phyloP scores from a whole-genome alignment of 768 basidiomycete species.

The Psilocybe subaeruginosa region DNA sequence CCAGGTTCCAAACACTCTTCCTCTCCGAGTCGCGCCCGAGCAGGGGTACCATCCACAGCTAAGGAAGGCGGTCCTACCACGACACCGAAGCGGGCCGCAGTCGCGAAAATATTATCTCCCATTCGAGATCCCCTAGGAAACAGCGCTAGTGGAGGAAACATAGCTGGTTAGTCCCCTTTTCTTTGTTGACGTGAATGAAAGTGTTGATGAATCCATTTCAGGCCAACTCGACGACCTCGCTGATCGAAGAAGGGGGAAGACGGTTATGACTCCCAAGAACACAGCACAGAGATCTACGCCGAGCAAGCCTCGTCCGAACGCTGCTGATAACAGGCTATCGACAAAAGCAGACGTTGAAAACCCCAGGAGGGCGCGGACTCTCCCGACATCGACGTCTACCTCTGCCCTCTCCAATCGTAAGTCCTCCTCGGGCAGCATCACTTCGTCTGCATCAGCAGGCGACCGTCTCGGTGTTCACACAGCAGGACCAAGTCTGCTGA shows the following conservation, averaged over 20 bases:
- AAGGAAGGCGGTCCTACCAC: slow-evolving; percentile 17
- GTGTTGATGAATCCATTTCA: slow-evolving; percentile 8
- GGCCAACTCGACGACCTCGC: slow-evolving; percentile 25
- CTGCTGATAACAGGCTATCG: slow-evolving; percentile 8
- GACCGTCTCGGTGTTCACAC: slow-evolving; percentile 12
- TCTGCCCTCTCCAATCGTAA: slow-evolving; percentile 25
- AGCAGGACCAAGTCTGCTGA: slow-evolving; percentile 15
- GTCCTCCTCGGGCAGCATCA: slow-evolving; percentile 19
- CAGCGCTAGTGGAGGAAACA: slow-evolving; percentile 26
- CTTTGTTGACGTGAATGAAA: neutral
- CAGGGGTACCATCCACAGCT: slow-evolving; percentile 21
- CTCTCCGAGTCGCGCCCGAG: slow-evolving; percentile 26
- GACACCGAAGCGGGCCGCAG: slow-evolving; percentile 10
- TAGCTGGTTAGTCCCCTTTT: slow-evolving; percentile 29
- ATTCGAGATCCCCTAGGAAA: slow-evolving; percentile 42
- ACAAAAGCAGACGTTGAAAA: slow-evolving; percentile 19
- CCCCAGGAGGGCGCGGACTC: slow-evolving; percentile 31
- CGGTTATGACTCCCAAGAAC: slow-evolving; percentile 15
- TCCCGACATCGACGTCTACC: slow-evolving; percentile 18
- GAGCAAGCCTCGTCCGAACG: neutral
- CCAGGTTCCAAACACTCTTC: slow-evolving; percentile 20
- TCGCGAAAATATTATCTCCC: slow-evolving; percentile 41
- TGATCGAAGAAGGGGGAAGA: slow-evolving; percentile 13
- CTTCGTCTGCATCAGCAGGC: slow-evolving; percentile 20
- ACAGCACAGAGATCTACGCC: slow-evolving; percentile 1